Base-by-base conservation (phyloP, 768 basidiomycete species). In the Lactarius evosmus region DNA sequence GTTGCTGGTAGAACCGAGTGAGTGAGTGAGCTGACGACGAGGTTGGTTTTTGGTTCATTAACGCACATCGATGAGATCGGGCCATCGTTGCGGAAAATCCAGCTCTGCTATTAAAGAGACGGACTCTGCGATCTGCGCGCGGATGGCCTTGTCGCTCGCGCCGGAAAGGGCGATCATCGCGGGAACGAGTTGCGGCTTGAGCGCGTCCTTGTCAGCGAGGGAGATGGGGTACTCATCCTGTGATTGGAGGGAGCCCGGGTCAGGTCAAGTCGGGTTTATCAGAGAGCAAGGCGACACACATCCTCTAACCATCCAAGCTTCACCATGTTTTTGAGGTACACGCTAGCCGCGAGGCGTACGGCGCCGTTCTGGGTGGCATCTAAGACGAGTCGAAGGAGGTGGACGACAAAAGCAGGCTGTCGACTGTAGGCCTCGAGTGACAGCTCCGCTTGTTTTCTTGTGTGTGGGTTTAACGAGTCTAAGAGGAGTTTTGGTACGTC, bases 41-140 rank as follows among this genome's bases (percentile, higher is more conserved):
- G 6, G 22, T 25, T 14, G 14, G 12, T 4, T 49, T 49, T 14
- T 4, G 9, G 46, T 25, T 22, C 12, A 46, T 49, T 40, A 38
- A 82, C 93, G 73, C 74, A 97, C 95, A 78, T 94, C 89, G 70
- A 97, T 87, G 65, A 98, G 83, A 76, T 89, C 85, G 19, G 84
- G 81, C 97, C 97, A 99, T 68, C 84, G 83, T 17, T 79, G 75
- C 11, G 97, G 97, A 73, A 98, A 99, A 77, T 99, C 97, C 29
- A 87, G 80, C 68, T 88, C 85, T 16, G 97, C 95, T 72, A 98
- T 89, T 69, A 95, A 83, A 8, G 95, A 88, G 34, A 98, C 89
- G 11, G 94, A 85, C 76, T 99, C 95, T 17, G 94, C 95, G 36
- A 98, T 83, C 75, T 98, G 95, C 1, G 88, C 85, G 7, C 91